Base-by-base conservation (phyloP, 768 basidiomycete species). In the Mycena latifolia region DNA sequence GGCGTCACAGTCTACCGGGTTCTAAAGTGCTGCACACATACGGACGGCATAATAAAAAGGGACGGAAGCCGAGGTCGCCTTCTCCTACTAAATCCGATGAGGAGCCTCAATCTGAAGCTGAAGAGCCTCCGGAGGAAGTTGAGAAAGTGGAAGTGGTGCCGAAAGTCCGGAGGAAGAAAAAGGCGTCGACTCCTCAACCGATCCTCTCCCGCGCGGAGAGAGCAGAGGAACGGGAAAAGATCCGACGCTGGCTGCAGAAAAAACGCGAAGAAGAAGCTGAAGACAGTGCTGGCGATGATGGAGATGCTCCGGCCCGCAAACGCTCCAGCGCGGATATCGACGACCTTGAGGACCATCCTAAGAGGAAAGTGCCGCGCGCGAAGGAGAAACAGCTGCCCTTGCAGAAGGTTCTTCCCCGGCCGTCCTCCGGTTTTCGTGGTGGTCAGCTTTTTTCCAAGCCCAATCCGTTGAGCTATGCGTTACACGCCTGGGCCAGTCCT, bases 391-490 rank as follows among this genome's bases (percentile, higher is more conserved):
- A 69, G 22, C 31, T 65, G 20, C 75, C 76, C 22, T 57, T 75
- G 31, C 82, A 80, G 58, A 79, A 73, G 62, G 79, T 83, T 27
- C 58, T 84, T 56, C 84, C 84, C 25, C 81, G 80, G 18, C 78
- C 80, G 31, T 68, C 72, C 10, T 80, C 81, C 2, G 78, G 77
- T 17, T 83, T 84, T 70, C 77, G 78, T 54, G 84, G 84, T 17
- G 82, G 83, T 27, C 78, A 80, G 59, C 78, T 90, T 14, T 79
- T 86, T 39, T 84, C 83, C 37, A 87, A 84, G 62, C 89, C 89
- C 17, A 90, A 88, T 71, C 89, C 89, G 15, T 78, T 87, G 41
- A 85, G 82, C 69, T 90, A 85, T 75, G 89, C 89, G 28, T 77
- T 82, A 43, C 82, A 86, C 56, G 85, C 84, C 3, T 89, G 89